Base-by-base conservation (phyloP, 495 filamentous ascomycete species). In the Pyrenula massariospora region DNA sequence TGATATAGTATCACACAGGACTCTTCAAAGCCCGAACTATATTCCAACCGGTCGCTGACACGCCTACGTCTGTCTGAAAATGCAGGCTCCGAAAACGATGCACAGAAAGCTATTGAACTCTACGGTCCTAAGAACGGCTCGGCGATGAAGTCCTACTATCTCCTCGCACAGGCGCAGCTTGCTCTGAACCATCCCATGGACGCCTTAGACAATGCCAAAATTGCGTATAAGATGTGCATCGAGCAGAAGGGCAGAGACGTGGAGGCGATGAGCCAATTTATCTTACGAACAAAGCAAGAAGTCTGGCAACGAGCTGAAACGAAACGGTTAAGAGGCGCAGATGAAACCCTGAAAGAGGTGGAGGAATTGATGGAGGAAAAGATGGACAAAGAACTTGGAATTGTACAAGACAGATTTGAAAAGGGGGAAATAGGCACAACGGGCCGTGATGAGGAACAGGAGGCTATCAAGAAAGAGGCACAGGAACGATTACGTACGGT, bases 1-100 rank as follows among this genome's bases (percentile, higher is more conserved):
- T 42, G 31, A 52, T 25, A 42, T 50, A 79, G 76, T 36, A 78
- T 80, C 55, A 66, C 67, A 52, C 76, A 76, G 60, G 71, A 78
- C 56, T 65, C 77, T 2, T 60, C 59, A 50, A 75, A 78, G 54
- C 67, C 77, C 22, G 73, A 70, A 24, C 74, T 78, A 65, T 79
- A 78, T 75, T 94, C 92, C 24, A 98, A 98, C 73, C 87, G 93
- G 54, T 88, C 92, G 48, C 85, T 95, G 68, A 83, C 88, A 11
- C 85, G 91, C 49, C 73, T 93, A 49, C 83, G 81, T 63, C 77
- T 94, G n/a, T 65, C 68, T 25, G 74, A 76, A 62, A 91, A 83
- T 78, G 77, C 87, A n/a, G 77, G 67, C n/a, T 89, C 85, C 24
- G 84, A 95, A 60, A 75, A 81, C 42, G 93, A 96, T 70, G 91